Evolutionary conservation across 2,329 filamentous ascomycete species (phyloP).

Genomic region (Furcasterigmium sp.): DNA sequence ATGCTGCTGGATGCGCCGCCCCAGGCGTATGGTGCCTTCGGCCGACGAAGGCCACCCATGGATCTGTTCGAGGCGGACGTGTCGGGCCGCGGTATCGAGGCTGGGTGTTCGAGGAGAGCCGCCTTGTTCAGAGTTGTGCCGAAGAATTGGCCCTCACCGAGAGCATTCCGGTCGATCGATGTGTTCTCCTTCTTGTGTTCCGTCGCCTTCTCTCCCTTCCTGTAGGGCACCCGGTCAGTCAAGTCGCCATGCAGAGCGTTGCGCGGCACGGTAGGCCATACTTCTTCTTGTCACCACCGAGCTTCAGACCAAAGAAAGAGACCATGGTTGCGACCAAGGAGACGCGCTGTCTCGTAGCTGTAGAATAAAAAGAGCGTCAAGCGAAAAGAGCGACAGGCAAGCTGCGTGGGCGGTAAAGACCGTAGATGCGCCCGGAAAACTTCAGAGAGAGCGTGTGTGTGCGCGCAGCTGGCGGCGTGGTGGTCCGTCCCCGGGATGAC

Average conservation of each 20-base stretch:
- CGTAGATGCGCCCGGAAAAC: neutral
- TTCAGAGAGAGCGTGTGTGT: neutral
- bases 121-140: conserved; percentile 27
- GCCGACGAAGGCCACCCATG: conserved; percentile 12
- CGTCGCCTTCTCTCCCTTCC: conserved; percentile 14
- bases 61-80: conserved; percentile 29
- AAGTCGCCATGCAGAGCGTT: neutral
- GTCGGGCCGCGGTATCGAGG: conserved; percentile 27
- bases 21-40: conserved; percentile 26
- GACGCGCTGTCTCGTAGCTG: neutral
- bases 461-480: neutral
- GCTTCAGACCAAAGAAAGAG: conserved; percentile 53
- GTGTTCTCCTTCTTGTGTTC: conserved; percentile 20
- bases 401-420: neutral
- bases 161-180: conserved; percentile 24
- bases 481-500: too few species aligned
- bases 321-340: conserved; percentile 37
- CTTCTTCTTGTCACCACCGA: conserved; percentile 53
- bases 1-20: conserved; percentile 35
- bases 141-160: conserved; percentile 29
- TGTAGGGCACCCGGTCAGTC: neutral
- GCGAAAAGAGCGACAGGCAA: neutral
- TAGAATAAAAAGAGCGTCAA: neutral
- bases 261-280: conserved; percentile 12
- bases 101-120: conserved; percentile 21